Evolutionary conservation across 805 yeast species (phyloP), one percentile per base, ranked within the genome.

Genomic region (Zygosaccharomyces gambellarensis): DNA sequence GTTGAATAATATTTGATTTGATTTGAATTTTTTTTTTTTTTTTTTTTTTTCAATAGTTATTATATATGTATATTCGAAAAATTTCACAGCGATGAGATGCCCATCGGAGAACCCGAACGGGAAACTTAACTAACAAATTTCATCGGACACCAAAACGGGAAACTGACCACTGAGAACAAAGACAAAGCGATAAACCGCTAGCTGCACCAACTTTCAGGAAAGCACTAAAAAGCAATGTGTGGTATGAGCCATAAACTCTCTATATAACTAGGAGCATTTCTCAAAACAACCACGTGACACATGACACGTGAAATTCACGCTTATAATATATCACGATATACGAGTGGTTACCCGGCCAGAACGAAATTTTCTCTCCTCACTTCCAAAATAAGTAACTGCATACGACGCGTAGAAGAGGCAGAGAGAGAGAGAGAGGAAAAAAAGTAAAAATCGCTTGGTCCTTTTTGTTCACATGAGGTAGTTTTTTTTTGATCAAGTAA

Each of bases 61-160:
- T 25, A 19, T 23, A 38, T 39, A 19, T 23, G 25, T 39, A 34
- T 11, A 25, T 34, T 4, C 29, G 45, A 42, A 42, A 42, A 42
- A 40, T 40, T 42, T 40, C 31, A 25, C 38, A 2, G 38, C 38
- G 38, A 34, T 34, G 38, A 34, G 38, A 34, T 34, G 38, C n/a
- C 7, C 38, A 6, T 11, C 22, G 19, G 22, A 34, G 22, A 34
- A 34, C 38, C 38, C 38, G 38, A 34, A 2, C 38, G 22, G 38
- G 22, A 34, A 25, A 25, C 2, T 17, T 17, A 25, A 25, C 9
- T 25, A 2, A 25, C 28, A 25, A 25, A 25, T 6, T 25, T 25
- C 9, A 25, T 8, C 28, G 3, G 9, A 25, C 9, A 5, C 8
- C 22, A 10, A 34, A 14, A 6, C 5, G 14, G 14, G 14, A 34